These are phyloP conservation scores for Cladochytrium replicatum DNA, from an alignment of 192 early-diverging fungal genomes.

Conservation along the genomic window DNA sequence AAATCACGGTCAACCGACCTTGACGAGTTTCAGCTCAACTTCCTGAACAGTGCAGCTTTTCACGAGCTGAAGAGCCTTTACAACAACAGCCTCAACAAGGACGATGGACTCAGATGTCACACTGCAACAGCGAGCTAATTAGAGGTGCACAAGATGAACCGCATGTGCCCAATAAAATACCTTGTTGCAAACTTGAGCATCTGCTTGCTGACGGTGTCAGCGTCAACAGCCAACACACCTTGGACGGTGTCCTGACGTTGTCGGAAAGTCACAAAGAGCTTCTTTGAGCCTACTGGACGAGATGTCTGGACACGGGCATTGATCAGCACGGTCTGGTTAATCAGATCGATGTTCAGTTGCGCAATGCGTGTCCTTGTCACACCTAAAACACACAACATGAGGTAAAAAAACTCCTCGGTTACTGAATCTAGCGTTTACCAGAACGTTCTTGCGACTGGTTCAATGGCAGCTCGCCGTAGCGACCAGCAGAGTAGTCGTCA, in stretches of 20 bases:
- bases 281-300: constrained; percentile 64
- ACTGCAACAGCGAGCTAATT: constrained; percentile 23
- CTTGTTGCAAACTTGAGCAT: constrained; percentile 84
- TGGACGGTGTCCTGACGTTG: constrained; percentile 84
- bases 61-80: constrained; percentile 69
- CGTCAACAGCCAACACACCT: constrained; percentile 66
- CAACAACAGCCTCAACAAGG: constrained; percentile 69
- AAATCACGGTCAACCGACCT: constrained; percentile 30
- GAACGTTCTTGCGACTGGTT: constrained; percentile 77
- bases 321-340: constrained; percentile 67
- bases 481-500: constrained; percentile 68
- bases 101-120: constrained; percentile 86
- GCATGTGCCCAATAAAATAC: constrained; percentile 22
- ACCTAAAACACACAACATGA: constrained; percentile 23
- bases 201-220: constrained; percentile 73
- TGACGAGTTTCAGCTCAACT: constrained; percentile 77
- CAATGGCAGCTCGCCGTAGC: constrained; percentile 78
- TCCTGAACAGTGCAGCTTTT: constrained; percentile 88
- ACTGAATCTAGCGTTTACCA: too few species aligned
- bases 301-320: constrained; percentile 88
- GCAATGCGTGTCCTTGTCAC: constrained; percentile 52
- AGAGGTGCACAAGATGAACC: background rate
- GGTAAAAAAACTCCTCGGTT: background rate
- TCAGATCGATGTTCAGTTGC: constrained; percentile 49
- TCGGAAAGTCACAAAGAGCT: constrained; percentile 86